These are phyloP conservation scores for Jamesozyma jinghongensis DNA, from an alignment of 805 yeast genomes.

Conservation along the genomic window DNA sequence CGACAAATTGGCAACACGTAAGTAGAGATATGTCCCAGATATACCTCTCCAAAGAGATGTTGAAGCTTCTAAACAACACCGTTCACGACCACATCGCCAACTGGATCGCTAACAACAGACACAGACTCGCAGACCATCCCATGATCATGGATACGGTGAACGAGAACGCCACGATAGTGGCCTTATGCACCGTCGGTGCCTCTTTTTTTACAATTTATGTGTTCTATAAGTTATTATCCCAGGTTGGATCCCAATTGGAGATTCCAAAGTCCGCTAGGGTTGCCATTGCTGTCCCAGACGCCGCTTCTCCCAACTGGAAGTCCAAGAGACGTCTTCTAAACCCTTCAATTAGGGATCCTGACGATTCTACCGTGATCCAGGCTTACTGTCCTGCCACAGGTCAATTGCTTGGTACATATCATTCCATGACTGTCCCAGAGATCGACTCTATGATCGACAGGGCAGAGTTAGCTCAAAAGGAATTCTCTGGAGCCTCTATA, in stretches of 20 bases:
- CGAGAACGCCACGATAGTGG: slow-evolving; percentile 1
- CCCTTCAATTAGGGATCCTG: slow-evolving; percentile 40
- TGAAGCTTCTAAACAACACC: slow-evolving; percentile 21
- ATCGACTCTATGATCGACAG: slow-evolving; percentile 53
- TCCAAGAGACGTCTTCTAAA: slow-evolving; percentile 63
- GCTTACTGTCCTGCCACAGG: slow-evolving; percentile 96
- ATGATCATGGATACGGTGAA: neutral
- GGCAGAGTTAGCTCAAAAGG: slow-evolving; percentile 29
- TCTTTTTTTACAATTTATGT: slow-evolving; percentile 12
- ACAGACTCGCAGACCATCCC: slow-evolving; percentile 1
- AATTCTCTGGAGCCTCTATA: slow-evolving; percentile 39
- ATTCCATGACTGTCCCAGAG: slow-evolving; percentile 54
- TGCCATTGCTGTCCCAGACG: slow-evolving; percentile 17
- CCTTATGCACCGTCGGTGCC: slow-evolving; percentile 9
- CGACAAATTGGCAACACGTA: too few relatives aligned
- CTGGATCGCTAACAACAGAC: slow-evolving; percentile 63
- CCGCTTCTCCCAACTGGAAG: slow-evolving; percentile 64
- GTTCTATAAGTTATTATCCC: slow-evolving; percentile 14
- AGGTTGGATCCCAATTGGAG: neutral
- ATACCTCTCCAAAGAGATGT: slow-evolving; percentile 20
- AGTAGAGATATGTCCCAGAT: slow-evolving; percentile 24
- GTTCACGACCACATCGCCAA: slow-evolving; percentile 37
- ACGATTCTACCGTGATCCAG: slow-evolving; percentile 62
- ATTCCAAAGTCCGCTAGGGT: slow-evolving; percentile 14
- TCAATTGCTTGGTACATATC: slow-evolving; percentile 67